These are phyloP conservation scores for Scedosporium boydii DNA, from an alignment of 2,329 filamentous ascomycete genomes.

Conservation along the genomic window DNA sequence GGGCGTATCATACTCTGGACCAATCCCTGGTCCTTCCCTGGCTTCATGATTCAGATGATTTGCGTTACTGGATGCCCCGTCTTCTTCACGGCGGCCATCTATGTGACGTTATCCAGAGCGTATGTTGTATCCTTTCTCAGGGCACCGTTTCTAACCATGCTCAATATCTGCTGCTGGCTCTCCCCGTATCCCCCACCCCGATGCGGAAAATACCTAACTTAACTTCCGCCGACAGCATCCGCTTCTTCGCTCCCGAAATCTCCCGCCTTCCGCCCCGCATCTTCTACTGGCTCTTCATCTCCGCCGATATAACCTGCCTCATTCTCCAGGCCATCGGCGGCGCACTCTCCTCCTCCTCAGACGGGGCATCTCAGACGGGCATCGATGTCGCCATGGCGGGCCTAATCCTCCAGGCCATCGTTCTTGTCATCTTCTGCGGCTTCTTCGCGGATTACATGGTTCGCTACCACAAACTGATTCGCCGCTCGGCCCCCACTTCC, in stretches of 20 bases:
- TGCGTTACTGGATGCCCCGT: slow-evolving; percentile 31
- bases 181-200: neutral
- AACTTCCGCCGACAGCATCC: slow-evolving; percentile 14
- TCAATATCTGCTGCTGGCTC: neutral
- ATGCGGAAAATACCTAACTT: slow-evolving; percentile 14
- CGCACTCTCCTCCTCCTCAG: slow-evolving; percentile 34
- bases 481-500: neutral
- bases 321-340: slow-evolving; percentile 48
- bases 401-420: slow-evolving; percentile 48
- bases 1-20: slow-evolving; percentile 48
- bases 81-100: slow-evolving; percentile 49
- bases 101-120: slow-evolving; percentile 45
- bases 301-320: slow-evolving; percentile 46
- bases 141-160: neutral
- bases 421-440: slow-evolving; percentile 41
- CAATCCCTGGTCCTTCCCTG: slow-evolving; percentile 48
- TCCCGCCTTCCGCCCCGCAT: slow-evolving; percentile 32
- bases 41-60: slow-evolving; percentile 55
- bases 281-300: slow-evolving; percentile 41
- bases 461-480: slow-evolving; percentile 22
- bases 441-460: slow-evolving; percentile 40
- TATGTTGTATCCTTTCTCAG: slow-evolving; percentile 3
- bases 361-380: slow-evolving; percentile 26
- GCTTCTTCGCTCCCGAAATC: slow-evolving; percentile 19
- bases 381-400: slow-evolving; percentile 36